Base-by-base conservation (phyloP, 495 filamentous ascomycete genomes). In the Aspergillus saccharolyticus region DNA sequence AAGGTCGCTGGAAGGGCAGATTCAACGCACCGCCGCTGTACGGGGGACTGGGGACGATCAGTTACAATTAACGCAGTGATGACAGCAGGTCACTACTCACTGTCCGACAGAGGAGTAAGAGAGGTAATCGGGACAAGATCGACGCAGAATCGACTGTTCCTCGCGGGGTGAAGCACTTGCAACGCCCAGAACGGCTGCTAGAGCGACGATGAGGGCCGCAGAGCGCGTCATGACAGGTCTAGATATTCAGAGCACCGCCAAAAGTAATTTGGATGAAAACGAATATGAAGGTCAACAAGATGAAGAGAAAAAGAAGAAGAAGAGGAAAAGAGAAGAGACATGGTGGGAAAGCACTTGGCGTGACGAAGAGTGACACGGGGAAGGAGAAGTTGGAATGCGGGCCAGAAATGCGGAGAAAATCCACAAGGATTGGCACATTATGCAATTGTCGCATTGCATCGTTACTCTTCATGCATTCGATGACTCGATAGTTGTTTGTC, bases 1-100 rank as follows among this genome's bases (percentile, higher is more conserved):
- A 78, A 4, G 94, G 94, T 46, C 94, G 82, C 70, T 99, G 94
- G 71, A 84, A 97, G n/a, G 94, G 92, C 4, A 99, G 80, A 17
- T 79, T 76, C 63, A 96, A 78, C 9, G 85, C 85, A 2, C 94
- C 95, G 16, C 84, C 80, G 72, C 89, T 94, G 56, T 85, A 83
- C 12, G 94, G 93, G 25, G 77, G 78, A 67, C 89, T 91, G 46
- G 33, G 43, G 25, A 33, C 10, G 16, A 45, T 19, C 4, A 50
- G 45, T 39, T 39, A 12, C 2, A 33, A 44, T 2, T 18, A 21
- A 20, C 45, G 44, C 19, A 58, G 45, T 44, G 44, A 33, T 0
- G 43, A 0, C 4, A 33, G 24, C 1, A 18, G n/a, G 22, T 48
- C 8, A 1, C 25, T 46, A 46, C 76, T 63, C 67, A 81, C 78